Evolutionary conservation across 75 land plant species (phyloP).

Genomic region (Gnetum montanum): DNA sequence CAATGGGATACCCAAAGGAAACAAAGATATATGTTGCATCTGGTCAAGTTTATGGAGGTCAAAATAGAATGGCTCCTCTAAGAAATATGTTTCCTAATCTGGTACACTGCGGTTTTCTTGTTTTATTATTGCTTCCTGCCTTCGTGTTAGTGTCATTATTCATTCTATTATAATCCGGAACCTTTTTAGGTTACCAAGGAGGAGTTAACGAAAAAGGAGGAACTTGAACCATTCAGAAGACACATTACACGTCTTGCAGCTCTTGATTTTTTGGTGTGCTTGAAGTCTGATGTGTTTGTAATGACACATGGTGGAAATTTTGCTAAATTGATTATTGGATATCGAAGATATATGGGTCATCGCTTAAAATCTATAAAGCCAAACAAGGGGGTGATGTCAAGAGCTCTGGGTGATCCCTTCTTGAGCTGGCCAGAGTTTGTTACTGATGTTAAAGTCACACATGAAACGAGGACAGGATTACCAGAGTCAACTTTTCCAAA

Average conservation of each 20-base stretch:
- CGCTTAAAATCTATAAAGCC: constrained; percentile 88
- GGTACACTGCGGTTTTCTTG: constrained; percentile 26
- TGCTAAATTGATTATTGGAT: constrained; percentile 87
- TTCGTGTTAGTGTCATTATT: neutral
- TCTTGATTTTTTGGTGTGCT: constrained; percentile 85
- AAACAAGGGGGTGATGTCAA: constrained; percentile 87
- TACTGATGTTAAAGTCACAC: constrained; percentile 69
- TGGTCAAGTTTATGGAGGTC: constrained; percentile 93
- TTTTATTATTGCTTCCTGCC: neutral
- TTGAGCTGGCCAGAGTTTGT: constrained; percentile 89
- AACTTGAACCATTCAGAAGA: constrained; percentile 61
- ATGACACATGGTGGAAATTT: constrained; percentile 99
- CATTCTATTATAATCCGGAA: neutral
- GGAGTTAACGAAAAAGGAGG: constrained; percentile 66
- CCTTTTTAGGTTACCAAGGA: constrained; percentile 88
- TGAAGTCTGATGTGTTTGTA: constrained; percentile 92
- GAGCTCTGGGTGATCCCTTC: constrained; percentile 85
- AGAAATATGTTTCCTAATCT: constrained; percentile 91
- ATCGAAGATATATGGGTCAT: constrained; percentile 86
- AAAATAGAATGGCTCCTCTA: constrained; percentile 87
- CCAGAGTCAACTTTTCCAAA: constrained; percentile 89
- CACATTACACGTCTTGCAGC: constrained; percentile 93
- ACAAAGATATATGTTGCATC: constrained; percentile 93
- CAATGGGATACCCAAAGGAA: constrained; percentile 90
- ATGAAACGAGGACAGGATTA: constrained; percentile 81